phyloP scores from a whole-genome alignment of 345 rosid genomes.

The Mangifera indica region DNA sequence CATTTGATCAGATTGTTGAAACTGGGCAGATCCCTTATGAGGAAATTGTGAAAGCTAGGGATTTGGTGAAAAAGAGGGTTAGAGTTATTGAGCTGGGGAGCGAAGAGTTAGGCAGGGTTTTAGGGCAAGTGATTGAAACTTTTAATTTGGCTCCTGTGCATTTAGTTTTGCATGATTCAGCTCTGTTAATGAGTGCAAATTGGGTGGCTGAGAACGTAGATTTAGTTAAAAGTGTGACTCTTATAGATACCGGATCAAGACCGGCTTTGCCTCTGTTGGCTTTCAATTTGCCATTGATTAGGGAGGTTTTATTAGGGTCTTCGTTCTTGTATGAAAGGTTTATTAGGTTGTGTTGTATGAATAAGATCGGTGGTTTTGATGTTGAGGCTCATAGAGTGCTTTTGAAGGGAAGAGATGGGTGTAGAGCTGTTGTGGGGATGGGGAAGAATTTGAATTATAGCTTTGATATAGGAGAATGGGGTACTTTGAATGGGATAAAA shows the following conservation, averaged over 20 bases:
- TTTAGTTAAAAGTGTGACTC: constrained; percentile 62
- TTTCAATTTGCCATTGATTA: constrained; percentile 51
- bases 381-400: constrained; percentile 69
- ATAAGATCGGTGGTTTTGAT: constrained; percentile 45
- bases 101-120: constrained; percentile 66
- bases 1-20: constrained; percentile 88
- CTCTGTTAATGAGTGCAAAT: constrained; percentile 62
- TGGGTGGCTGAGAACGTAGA: constrained; percentile 66
- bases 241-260: constrained; percentile 60
- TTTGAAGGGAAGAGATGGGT: constrained; percentile 67
- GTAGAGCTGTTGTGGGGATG: constrained; percentile 56
- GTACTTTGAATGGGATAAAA: constrained; percentile 54
- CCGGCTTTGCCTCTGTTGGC: constrained; percentile 74
- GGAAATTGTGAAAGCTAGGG: constrained; percentile 39
- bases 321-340: constrained; percentile 45
- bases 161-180: constrained; percentile 88
- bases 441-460: constrained; percentile 69
- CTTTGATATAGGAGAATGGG: constrained; percentile 79
- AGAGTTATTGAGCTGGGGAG: constrained; percentile 60
- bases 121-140: constrained; percentile 68
- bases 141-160: constrained; percentile 77
- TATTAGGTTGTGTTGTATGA: constrained; percentile 60
- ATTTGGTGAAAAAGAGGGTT: constrained; percentile 40
- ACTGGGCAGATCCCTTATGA: constrained; percentile 88
- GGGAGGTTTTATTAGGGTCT: constrained; percentile 56